Evolutionary conservation across 306 rosid genomes (phyloP).

Genomic region (Acacia melanoxylon): DNA sequence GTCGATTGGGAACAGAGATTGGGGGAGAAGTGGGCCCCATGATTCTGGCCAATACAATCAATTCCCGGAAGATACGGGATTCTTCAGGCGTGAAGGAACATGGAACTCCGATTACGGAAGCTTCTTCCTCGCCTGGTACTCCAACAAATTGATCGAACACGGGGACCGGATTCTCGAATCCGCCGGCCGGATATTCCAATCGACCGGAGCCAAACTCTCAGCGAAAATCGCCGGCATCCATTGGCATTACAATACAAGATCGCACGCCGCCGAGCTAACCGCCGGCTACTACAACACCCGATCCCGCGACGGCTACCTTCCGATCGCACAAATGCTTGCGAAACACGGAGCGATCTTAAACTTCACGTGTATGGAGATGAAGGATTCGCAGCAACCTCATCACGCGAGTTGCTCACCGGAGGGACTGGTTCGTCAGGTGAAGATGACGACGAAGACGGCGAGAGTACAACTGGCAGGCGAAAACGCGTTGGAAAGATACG

Average conservation of each 20-base stretch:
- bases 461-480: constrained; percentile 82
- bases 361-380: constrained; percentile 99
- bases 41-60: constrained; percentile 89
- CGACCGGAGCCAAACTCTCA: constrained; percentile 76
- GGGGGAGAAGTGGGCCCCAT: constrained; percentile 86
- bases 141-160: constrained; percentile 60
- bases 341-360: constrained; percentile 69
- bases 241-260: constrained; percentile 53
- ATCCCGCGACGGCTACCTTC: constrained; percentile 61
- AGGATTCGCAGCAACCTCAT: constrained; percentile 69
- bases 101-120: constrained; percentile 80
- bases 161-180: constrained; percentile 73
- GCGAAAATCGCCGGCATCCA: constrained; percentile 92
- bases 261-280: constrained; percentile 92
- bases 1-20: constrained; percentile 61
- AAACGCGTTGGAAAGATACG: constrained; percentile 93
- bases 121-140: constrained; percentile 93
- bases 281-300: constrained; percentile 93
- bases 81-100: constrained; percentile 80
- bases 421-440: constrained; percentile 82
- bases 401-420: constrained; percentile 86
- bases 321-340: constrained; percentile 67
- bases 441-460: constrained; percentile 61
- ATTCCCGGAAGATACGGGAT: constrained; percentile 83
- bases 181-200: constrained; percentile 65